A percentile compares a stretch with the other conserved stretches of the same genome.
phyloP scores from a whole-genome alignment of 2,329 filamentous ascomycete genomes.

The Penicillium sp. region DNA sequence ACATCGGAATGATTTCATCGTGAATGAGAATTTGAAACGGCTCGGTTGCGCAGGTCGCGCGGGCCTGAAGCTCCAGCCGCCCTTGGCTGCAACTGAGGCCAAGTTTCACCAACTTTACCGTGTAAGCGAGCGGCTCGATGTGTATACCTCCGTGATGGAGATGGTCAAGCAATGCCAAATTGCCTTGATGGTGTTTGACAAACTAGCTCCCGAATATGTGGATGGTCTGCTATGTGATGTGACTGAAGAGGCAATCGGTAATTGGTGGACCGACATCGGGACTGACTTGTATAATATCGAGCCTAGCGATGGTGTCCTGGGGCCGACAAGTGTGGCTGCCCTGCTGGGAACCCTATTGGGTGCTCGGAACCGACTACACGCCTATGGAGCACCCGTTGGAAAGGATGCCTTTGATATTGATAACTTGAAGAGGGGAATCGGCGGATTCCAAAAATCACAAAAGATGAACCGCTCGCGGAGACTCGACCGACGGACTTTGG shows the following conservation, averaged over 20 bases:
- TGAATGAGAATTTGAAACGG: constrained; percentile 92
- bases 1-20: constrained; percentile 82
- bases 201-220: constrained; percentile 83
- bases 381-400: constrained; percentile 77
- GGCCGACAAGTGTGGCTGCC: constrained; percentile 87
- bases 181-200: constrained; percentile 84
- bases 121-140: constrained; percentile 78
- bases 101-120: constrained; percentile 93
- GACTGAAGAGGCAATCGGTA: constrained; percentile 84
- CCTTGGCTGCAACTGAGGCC: constrained; percentile 78
- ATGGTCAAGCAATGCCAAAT: constrained; percentile 90
- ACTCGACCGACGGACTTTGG: constrained; percentile 81
- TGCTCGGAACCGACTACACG: constrained; percentile 84
- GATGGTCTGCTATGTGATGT: constrained; percentile 92
- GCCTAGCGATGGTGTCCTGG: constrained; percentile 88
- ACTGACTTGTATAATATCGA: constrained; percentile 91
- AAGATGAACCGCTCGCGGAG: constrained; percentile 78
- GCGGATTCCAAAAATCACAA: constrained; percentile 86
- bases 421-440: constrained; percentile 79
- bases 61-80: constrained; percentile 77
- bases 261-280: constrained; percentile 97
- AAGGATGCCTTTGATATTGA: constrained; percentile 93
- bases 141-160: constrained; percentile 80
- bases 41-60: constrained; percentile 89
- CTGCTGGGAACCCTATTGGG: constrained; percentile 87